A percentile compares a stretch with the other conserved stretches of the same genome.
phyloP scores from a whole-genome alignment of 75 land plant genomes.

The Pinus albicaulis region DNA sequence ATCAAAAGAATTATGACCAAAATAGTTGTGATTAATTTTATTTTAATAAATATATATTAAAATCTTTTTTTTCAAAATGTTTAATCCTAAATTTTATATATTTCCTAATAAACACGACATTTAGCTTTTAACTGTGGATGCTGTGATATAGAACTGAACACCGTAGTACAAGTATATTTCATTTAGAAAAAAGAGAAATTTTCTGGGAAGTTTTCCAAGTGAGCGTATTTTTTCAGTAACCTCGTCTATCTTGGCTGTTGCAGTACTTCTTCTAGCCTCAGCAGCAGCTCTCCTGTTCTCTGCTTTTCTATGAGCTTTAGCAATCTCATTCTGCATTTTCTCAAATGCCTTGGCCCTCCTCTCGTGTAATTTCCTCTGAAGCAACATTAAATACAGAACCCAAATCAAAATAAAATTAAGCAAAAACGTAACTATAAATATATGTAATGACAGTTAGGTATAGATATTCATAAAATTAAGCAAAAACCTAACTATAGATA shows the following conservation, averaged over 20 bases:
- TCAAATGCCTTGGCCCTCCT: slow-evolving; percentile 68
- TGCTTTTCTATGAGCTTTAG: slow-evolving; percentile 74
- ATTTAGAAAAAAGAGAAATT: slow-evolving; percentile 42
- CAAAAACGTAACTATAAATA: too few species aligned
- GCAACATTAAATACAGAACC: neutral
- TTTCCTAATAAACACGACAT: too few species aligned
- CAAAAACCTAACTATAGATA: too few species aligned
- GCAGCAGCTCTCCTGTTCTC: slow-evolving; percentile 80
- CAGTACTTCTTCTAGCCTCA: slow-evolving; percentile 75
- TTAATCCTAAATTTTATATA: too few species aligned
- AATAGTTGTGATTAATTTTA: too few species aligned
- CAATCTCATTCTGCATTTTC: slow-evolving; percentile 21
- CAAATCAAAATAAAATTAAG: neutral
- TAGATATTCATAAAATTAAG: slow-evolving; percentile 9
- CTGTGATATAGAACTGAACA: too few species aligned
- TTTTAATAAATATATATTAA: too few species aligned
- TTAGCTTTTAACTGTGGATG: too few species aligned
- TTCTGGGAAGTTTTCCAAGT: slow-evolving; percentile 49
- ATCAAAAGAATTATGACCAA: too few species aligned
- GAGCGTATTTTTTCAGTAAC: slow-evolving; percentile 53
- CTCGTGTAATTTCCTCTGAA: slow-evolving; percentile 73
- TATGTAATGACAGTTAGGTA: too few species aligned
- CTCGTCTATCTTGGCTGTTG: slow-evolving; percentile 60
- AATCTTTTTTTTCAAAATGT: too few species aligned
- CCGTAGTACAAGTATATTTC: too few species aligned